Base-by-base conservation (phyloP, 441 rosid genomes). In the Manihot esculenta region DNA sequence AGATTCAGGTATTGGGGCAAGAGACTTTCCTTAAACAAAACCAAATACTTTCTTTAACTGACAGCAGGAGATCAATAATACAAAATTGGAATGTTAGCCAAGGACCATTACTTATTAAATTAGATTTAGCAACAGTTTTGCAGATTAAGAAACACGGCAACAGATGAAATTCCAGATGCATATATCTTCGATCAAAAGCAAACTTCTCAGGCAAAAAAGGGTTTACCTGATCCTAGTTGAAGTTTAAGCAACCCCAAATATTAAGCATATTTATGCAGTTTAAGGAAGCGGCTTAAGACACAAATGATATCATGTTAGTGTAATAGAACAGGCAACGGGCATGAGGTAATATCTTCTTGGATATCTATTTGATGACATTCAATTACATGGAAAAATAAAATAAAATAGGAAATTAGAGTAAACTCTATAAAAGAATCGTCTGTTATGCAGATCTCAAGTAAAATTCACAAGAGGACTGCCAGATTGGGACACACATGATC, bases 1-100 rank as follows among this genome's bases (percentile, higher is more conserved):
- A 6, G 92, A 87, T 72, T 94, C 98, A 30, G 96, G 96, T 82
- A 94, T 94, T 62, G 97, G 89, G 86, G 96, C 89, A 83, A 94
- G 94, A 26, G 93, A 78, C 97, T 91, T 85, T 86, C 91, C 90
- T 89, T 85, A 45, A 86, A 75, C 84, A 83, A 81, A 78, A 78
- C 66, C 73, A 27, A 45, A 66, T 27, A 56, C 50, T 76, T 74
- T 61, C 62, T 75, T 74, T 24, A 64, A 80, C 53, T 10, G 50
- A 67, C 74, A 77, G 62, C n/a, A 48, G 59, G 45, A 62, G 30
- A 62, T 50, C 44, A 44, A 45, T 20, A 44, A 23, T 44, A 60
- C 35, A 42, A 69, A 72, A n/a, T 59, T 17, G 47, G 17, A 64
- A 44, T 51, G 26, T 59, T 33, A 6, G 30, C 24, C 62, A 61